Evolutionary conservation across 2,329 filamentous ascomycete species (phyloP).

Genomic region (Penicillium sp.): DNA sequence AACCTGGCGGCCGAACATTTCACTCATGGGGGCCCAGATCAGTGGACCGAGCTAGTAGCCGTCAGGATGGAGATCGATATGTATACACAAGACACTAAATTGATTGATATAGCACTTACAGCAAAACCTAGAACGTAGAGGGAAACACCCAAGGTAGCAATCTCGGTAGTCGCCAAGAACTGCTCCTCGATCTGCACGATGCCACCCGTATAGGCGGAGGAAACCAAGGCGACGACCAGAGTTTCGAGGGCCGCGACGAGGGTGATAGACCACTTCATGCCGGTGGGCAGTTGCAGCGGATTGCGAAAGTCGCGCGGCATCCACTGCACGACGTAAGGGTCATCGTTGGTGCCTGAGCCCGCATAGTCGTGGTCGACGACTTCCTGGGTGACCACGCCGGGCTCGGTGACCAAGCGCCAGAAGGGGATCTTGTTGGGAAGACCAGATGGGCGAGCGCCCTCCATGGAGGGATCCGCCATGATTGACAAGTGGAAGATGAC

Average conservation of each 20-base stretch:
- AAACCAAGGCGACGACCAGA: slow-evolving; percentile 48
- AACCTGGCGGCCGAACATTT: slow-evolving; percentile 43
- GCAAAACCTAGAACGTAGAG: slow-evolving; percentile 54
- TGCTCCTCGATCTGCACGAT: slow-evolving; percentile 38
- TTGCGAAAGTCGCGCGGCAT: slow-evolving; percentile 49
- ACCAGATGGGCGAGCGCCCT: slow-evolving; percentile 10
- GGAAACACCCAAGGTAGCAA: slow-evolving; percentile 48
- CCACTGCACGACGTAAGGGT: slow-evolving; percentile 50
- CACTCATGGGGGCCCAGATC: slow-evolving; percentile 49
- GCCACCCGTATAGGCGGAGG: slow-evolving; percentile 49
- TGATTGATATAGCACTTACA: not conserved
- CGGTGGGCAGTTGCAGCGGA: slow-evolving; percentile 39
- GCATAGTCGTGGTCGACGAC: slow-evolving; percentile 36
- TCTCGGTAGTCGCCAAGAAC: slow-evolving; percentile 42
- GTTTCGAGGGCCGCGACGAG: slow-evolving; percentile 44
- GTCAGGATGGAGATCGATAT: not conserved
- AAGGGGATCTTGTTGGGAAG: slow-evolving; percentile 34
- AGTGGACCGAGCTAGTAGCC: slow-evolving; percentile 41
- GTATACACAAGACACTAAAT: no score
- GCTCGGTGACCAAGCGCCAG: slow-evolving; percentile 38
- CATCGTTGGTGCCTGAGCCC: slow-evolving; percentile 46
- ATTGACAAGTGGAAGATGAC: not conserved
- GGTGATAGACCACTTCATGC: slow-evolving; percentile 48
- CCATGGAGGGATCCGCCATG: slow-evolving; percentile 15
- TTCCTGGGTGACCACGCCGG: slow-evolving; percentile 41